Base-by-base conservation (phyloP, 306 rosid genomes). In the Cucurbita pepo region DNA sequence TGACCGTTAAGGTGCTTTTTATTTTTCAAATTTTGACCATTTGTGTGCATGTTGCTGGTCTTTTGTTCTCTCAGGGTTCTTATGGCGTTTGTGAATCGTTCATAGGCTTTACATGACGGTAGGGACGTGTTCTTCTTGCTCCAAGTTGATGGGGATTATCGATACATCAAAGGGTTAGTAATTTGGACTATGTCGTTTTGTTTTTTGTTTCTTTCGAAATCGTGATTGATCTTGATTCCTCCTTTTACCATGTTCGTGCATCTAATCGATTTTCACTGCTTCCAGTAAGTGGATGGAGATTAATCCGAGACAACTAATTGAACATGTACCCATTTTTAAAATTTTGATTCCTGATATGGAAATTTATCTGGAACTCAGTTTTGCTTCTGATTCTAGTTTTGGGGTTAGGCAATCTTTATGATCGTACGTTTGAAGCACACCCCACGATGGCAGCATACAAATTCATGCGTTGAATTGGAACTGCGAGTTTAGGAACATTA, bases 21-120 rank as follows among this genome's bases (percentile, higher is more conserved):
- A 30, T 30, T 44, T 52, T 19, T 45, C 21, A 21, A 47, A 74
- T 18, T 69, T 30, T 8, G 45, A 41, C 0, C 51, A 51, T 53
- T 44, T 16, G 25, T 54, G 15, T 37, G 70, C 55, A 55, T 47
- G 57, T 41, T 38, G 21, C 22, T 44, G 1, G 18, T 15, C 57
- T 7, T 72, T 34, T n/a, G 55, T 16, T 72, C 50, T 16, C 3
- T 63, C 40, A 34, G 58, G 40, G 58, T 73, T 55, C 5, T 77
- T 75, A 69, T 69, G 73, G 43, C 7, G 57, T 47, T 7, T 25
- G 56, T 7, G 73, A 13, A 6, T 69, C 5, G 5, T n/a, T 80
- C 83, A 61, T 86, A 93, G 98, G 87, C 87, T 80, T 75, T 94
- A 76, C 98, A 94, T 21, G 98, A 90, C 80, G 97, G 98, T 10